Conservation (phyloP, 805 yeast genomes). For the Dipodascopsis uninucleata region DNA sequence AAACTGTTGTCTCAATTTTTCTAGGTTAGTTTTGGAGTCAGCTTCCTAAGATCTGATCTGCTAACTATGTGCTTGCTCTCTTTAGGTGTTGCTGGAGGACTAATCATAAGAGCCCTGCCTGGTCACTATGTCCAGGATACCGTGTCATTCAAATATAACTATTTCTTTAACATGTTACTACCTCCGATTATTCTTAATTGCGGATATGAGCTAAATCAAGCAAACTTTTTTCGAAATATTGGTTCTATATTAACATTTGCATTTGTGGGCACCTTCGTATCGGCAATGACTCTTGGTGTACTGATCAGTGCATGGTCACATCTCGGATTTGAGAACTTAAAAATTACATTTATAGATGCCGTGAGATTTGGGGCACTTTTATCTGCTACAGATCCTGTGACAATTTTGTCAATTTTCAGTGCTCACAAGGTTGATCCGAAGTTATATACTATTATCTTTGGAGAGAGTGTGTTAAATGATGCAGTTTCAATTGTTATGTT, state of each 20-base stretch:
- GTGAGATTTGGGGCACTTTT: slow-evolving; percentile 95
- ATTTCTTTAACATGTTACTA: slow-evolving; percentile 86
- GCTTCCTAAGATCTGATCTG: background rate
- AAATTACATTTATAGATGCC: slow-evolving; percentile 91
- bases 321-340: slow-evolving; percentile 81
- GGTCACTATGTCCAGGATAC: slow-evolving; percentile 98
- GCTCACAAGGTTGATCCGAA: slow-evolving; percentile 98
- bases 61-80: background rate
- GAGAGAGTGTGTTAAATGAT: slow-evolving; percentile 91
- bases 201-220: slow-evolving; percentile 96
- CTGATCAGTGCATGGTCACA: slow-evolving; percentile 74
- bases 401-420: slow-evolving; percentile 91
- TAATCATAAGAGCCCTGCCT: slow-evolving; percentile 83
- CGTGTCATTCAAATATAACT: slow-evolving; percentile 88
- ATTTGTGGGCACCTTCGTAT: slow-evolving; percentile 92
- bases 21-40: slow-evolving; percentile 65
- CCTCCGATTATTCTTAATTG: slow-evolving; percentile 96
- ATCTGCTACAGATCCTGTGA: slow-evolving; percentile 98
- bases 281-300: slow-evolving; percentile 79
- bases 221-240: slow-evolving; percentile 87
- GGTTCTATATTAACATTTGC: slow-evolving; percentile 92
- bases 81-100: slow-evolving; percentile 59
- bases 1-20: slow-evolving; percentile 90
- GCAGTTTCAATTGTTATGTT: slow-evolving; percentile 99
- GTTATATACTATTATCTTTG: slow-evolving; percentile 92